A percentile compares a stretch with the other conserved stretches of the same genome.
Evolutionary conservation across 139 green algal species (phyloP).

Genomic region (Ettlia oleoabundans): DNA sequence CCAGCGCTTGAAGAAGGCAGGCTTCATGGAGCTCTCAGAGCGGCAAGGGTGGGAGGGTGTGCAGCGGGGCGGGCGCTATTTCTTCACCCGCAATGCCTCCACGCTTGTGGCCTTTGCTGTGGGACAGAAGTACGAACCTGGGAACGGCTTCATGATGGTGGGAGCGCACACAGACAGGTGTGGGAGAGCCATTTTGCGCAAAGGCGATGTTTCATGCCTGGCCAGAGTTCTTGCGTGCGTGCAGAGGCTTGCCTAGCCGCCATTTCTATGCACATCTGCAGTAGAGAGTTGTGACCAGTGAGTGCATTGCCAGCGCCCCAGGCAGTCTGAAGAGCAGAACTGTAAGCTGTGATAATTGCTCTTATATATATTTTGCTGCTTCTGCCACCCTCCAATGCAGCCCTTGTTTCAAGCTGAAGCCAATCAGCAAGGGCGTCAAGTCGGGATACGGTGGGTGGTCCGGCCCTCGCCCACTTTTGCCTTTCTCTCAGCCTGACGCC

Average conservation of each 20-base stretch:
- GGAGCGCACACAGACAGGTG: slow-evolving; percentile 94
- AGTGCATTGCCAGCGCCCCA: too few species aligned
- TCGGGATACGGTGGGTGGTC: slow-evolving; percentile 27
- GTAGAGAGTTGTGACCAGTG: too few species aligned
- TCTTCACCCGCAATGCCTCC: slow-evolving; percentile 93
- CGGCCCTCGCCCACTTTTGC: too few species aligned
- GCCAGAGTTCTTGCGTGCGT: too few species aligned
- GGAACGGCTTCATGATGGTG: slow-evolving; percentile 92
- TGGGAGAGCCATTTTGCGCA: background rate
- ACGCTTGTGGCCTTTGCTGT: slow-evolving; percentile 95
- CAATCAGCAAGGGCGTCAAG: slow-evolving; percentile 67
- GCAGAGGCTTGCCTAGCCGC: background rate
- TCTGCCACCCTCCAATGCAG: slow-evolving; percentile 35
- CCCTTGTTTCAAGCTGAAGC: slow-evolving; percentile 90
- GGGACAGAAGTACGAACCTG: slow-evolving; percentile 79
- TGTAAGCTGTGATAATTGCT: too few species aligned
- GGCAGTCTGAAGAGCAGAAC: too few species aligned
- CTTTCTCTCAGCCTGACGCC: background rate
- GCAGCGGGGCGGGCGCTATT: slow-evolving; percentile 82
- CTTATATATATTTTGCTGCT: too few species aligned
- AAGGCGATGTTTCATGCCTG: too few species aligned
- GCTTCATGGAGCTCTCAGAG: slow-evolving; percentile 82
- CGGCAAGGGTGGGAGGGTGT: slow-evolving; percentile 71
- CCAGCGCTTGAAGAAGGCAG: slow-evolving; percentile 61
- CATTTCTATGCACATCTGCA: too few species aligned